A percentile compares a stretch with the other conserved stretches of the same genome.
phyloP scores from a whole-genome alignment of 2,329 filamentous ascomycete genomes.

The Botrytis paeoniae region DNA sequence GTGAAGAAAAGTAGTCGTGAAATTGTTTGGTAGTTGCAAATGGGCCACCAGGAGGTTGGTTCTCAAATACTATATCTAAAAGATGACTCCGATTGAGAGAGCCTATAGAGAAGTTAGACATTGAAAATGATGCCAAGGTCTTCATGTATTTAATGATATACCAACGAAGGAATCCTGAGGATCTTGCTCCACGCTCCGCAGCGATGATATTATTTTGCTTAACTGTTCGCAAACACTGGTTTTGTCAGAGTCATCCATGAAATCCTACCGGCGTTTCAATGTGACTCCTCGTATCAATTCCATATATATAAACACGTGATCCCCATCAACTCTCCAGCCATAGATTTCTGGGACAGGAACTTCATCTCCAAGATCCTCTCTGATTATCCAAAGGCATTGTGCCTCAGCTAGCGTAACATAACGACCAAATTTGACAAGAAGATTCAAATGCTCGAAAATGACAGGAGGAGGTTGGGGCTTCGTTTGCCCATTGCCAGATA shows the following conservation, averaged over 20 bases:
- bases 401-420: slow-evolving; percentile 33
- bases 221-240: background rate
- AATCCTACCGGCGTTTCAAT: background rate
- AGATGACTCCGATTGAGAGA: background rate
- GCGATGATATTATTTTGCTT: no score
- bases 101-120: background rate
- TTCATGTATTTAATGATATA: background rate
- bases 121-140: background rate
- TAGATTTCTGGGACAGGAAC: slow-evolving; percentile 41
- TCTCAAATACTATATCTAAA: background rate
- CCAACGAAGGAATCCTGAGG: background rate
- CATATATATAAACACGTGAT: background rate
- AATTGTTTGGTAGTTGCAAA: background rate
- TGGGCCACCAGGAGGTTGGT: background rate
- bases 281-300: background rate
- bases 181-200: background rate
- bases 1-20: background rate
- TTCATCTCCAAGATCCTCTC: slow-evolving; percentile 24
- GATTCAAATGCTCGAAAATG: slow-evolving; percentile 34
- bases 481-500: accelerated
- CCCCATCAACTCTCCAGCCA: slow-evolving; percentile 31
- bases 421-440: slow-evolving; percentile 40
- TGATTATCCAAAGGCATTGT: slow-evolving; percentile 37
- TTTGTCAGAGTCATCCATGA: background rate
- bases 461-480: background rate